phyloP scores from a whole-genome alignment of 805 yeast species.

The Starmerella bombi region DNA sequence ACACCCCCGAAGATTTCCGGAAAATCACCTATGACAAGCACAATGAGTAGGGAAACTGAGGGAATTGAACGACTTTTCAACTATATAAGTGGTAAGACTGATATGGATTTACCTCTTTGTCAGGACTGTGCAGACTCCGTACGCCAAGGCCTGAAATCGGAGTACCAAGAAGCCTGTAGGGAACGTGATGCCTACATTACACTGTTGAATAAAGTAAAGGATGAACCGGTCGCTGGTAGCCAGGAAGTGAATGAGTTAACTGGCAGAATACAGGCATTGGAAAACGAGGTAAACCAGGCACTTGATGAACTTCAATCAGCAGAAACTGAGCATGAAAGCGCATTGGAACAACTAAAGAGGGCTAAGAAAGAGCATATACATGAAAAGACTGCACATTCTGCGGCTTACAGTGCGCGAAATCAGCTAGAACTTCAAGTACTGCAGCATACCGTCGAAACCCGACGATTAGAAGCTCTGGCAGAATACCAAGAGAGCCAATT shows the following conservation, averaged over 20 bases:
- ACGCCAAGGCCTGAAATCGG: constrained; percentile 48
- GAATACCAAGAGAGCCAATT: constrained; percentile 50
- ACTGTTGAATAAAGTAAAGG: constrained; percentile 56
- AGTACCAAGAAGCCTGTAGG: constrained; percentile 56
- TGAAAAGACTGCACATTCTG: constrained; percentile 22
- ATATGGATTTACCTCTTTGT: constrained; percentile 78
- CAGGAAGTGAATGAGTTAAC: constrained; percentile 36
- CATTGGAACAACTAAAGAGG: constrained; percentile 31
- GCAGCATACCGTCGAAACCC: constrained; percentile 41
- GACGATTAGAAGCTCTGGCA: constrained; percentile 49
- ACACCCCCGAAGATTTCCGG: constrained; percentile 1
- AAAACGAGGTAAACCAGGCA: constrained; percentile 28
- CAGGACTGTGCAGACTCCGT: constrained; percentile 65
- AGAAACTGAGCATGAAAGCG: constrained; percentile 26
- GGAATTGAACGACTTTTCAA: constrained; percentile 52
- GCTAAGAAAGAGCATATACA: constrained; percentile 30
- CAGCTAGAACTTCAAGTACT: constrained; percentile 40
- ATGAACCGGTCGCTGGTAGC: constrained; percentile 36
- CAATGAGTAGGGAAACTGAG: constrained; percentile 16
- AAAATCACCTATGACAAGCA: background rate
- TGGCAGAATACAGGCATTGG: constrained; percentile 36
- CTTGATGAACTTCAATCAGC: constrained; percentile 29
- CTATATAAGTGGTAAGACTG: constrained; percentile 55
- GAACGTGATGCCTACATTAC: constrained; percentile 70
- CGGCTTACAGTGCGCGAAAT: constrained; percentile 43